These are phyloP conservation scores for Podaxis sp. DNA, from an alignment of 768 basidiomycete genomes.

Conservation along the genomic window DNA sequence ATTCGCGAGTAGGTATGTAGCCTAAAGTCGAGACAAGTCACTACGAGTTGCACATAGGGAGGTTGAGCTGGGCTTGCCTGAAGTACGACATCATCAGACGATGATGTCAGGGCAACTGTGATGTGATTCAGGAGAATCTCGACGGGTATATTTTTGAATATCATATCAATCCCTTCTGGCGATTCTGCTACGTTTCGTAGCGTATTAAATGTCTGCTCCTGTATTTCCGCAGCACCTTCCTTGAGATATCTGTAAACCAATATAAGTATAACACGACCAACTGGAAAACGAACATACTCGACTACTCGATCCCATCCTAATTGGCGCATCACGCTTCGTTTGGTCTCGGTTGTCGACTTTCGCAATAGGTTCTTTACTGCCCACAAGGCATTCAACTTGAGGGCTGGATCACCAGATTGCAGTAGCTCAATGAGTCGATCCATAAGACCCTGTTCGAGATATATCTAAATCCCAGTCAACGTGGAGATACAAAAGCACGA, in stretches of 20 bases:
- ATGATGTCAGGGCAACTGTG: conserved; percentile 42
- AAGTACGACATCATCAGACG: conserved; percentile 48
- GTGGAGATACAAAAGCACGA: conserved; percentile 5
- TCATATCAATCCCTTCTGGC: conserved; percentile 57
- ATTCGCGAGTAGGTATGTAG: conserved; percentile 62
- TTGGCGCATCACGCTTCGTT: conserved; percentile 59
- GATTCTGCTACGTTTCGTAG: conserved; percentile 64
- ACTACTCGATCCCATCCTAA: conserved; percentile 63
- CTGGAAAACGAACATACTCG: conserved; percentile 35
- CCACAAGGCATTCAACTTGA: conserved; percentile 78
- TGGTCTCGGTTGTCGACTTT: conserved; percentile 56
- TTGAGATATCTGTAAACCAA: conserved; percentile 41
- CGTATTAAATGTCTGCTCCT: conserved; percentile 70
- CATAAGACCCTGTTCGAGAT: conserved; percentile 67
- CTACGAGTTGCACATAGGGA: neutral
- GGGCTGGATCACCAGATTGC: conserved; percentile 43
- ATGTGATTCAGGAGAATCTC: conserved; percentile 43
- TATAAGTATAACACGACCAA: neutral
- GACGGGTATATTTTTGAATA: conserved; percentile 39
- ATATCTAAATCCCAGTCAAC: conserved; percentile 36
- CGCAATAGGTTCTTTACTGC: conserved; percentile 79
- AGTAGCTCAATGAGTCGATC: conserved; percentile 56
- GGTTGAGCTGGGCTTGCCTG: conserved; percentile 31
- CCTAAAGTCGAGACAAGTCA: conserved; percentile 23
- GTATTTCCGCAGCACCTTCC: conserved; percentile 49